phyloP scores from a whole-genome alignment of 2,329 filamentous ascomycete species.

The Sclerotinia spermophila region DNA sequence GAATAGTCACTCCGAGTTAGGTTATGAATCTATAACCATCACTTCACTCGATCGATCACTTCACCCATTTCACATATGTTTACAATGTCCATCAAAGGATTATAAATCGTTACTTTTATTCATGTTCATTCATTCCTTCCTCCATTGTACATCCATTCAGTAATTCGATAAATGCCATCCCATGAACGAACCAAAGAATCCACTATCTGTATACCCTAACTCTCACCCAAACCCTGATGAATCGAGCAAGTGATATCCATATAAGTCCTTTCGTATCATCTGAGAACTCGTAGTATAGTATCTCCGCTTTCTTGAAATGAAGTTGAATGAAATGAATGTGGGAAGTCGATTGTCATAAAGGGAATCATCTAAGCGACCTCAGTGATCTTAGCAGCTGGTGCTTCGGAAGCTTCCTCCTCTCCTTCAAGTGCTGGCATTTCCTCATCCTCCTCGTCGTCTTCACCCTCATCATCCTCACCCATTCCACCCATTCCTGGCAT shows the following conservation, averaged over 20 bases:
- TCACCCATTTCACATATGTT: not conserved
- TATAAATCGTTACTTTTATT: slow-evolving; percentile 6
- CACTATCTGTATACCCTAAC: not conserved
- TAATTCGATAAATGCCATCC: not conserved
- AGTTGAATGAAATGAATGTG: not conserved
- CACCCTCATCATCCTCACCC: slow-evolving; percentile 47
- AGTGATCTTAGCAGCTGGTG: slow-evolving; percentile 38
- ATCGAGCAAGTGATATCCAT: slow-evolving; percentile 1
- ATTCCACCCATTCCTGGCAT: slow-evolving; percentile 41
- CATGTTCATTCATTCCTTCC: not conserved
- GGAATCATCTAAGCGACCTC: slow-evolving; percentile 33
- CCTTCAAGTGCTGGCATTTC: slow-evolving; percentile 83
- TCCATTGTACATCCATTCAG: not conserved
- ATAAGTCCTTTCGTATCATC: not conserved
- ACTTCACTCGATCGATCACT: too few relatives aligned
- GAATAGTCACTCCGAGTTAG: not conserved
- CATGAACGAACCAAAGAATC: slow-evolving; percentile 3
- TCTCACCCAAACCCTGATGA: not conserved
- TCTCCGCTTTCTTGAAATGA: slow-evolving; percentile 5
- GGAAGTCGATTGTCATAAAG: not conserved
- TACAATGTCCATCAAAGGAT: not conserved
- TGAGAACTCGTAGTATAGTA: slow-evolving; percentile 3
- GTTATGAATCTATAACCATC: not conserved
- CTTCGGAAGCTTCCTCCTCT: slow-evolving; percentile 47
- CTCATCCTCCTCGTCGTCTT: slow-evolving; percentile 58